A percentile compares a stretch with the other conserved stretches of the same genome.
These are phyloP conservation scores for Coemansia sp. DNA, from an alignment of 192 early-diverging fungal species.

Conservation along the genomic window DNA sequence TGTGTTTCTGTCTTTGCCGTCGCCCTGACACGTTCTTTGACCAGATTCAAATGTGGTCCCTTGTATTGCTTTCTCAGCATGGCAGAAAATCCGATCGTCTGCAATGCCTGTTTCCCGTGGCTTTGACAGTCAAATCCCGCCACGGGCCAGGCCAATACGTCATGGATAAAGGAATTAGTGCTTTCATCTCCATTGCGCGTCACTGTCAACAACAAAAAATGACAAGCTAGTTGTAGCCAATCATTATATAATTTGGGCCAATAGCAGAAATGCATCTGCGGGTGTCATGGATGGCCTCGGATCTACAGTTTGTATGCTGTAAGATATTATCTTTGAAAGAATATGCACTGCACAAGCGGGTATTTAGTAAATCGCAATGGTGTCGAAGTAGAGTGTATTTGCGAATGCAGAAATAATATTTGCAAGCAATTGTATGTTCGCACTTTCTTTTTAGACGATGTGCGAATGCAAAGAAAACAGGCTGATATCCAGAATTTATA, in stretches of 20 bases:
- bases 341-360: background rate
- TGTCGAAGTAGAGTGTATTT: background rate
- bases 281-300: background rate
- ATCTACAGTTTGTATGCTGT: background rate
- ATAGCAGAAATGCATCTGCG: background rate
- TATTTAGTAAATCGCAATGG: background rate
- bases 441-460: background rate
- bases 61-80: background rate
- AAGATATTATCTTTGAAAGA: slow-evolving; percentile 9
- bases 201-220: background rate
- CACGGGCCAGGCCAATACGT: background rate
- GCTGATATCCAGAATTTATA: background rate
- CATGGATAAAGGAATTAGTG: background rate
- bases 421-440: background rate
- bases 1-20: background rate
- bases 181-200: background rate
- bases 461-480: background rate
- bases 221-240: background rate
- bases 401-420: background rate
- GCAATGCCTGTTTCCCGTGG: slow-evolving; percentile 1
- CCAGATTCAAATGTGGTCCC: background rate
- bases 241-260: background rate
- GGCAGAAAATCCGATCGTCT: slow-evolving; percentile 1
- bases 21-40: background rate
- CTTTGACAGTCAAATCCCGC: slow-evolving; percentile 3